A percentile compares a stretch with the other conserved stretches of the same genome.
phyloP scores from a whole-genome alignment of 2,329 filamentous ascomycete genomes.

The Alternaria conjuncta region DNA sequence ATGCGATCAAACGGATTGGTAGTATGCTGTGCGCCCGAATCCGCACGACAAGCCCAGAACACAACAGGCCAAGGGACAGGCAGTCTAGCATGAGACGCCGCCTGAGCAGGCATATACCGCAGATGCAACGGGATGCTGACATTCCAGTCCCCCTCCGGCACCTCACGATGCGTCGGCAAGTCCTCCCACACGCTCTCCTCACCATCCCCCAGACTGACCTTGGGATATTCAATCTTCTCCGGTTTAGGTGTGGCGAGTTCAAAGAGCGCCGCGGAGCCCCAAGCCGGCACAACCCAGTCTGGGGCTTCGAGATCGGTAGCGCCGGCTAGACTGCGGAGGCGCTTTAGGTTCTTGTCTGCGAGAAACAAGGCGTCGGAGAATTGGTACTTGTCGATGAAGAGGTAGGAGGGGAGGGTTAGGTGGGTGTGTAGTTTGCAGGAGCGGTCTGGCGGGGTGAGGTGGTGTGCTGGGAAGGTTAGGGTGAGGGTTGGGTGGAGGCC shows the following conservation, averaged over 20 bases:
- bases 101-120: conserved; percentile 69
- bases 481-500: conserved; percentile 85
- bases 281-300: conserved; percentile 74
- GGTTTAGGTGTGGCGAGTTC: conserved; percentile 66
- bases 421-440: conserved; percentile 78
- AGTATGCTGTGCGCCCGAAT: conserved; percentile 69
- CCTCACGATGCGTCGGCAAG: conserved; percentile 23
- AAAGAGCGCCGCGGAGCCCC: conserved; percentile 81
- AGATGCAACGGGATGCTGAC: conserved; percentile 82
- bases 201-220: neutral
- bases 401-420: conserved; percentile 77
- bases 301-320: conserved; percentile 92
- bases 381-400: conserved; percentile 91
- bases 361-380: conserved; percentile 78
- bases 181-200: conserved; percentile 1
- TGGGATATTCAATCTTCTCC: conserved; percentile 16
- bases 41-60: conserved; percentile 86
- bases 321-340: conserved; percentile 71
- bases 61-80: conserved; percentile 80
- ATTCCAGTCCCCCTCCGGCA: conserved; percentile 57
- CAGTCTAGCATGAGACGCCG: conserved; percentile 47
- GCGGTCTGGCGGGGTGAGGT: conserved; percentile 54
- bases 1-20: conserved; percentile 84
- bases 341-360: conserved; percentile 76
- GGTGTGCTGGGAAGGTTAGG: conserved; percentile 67